Percentiles rank a stretch among this genome's conserved stretches.
Conservation (phyloP, 768 basidiomycete species). For the Kwoniella botswanensis region DNA sequence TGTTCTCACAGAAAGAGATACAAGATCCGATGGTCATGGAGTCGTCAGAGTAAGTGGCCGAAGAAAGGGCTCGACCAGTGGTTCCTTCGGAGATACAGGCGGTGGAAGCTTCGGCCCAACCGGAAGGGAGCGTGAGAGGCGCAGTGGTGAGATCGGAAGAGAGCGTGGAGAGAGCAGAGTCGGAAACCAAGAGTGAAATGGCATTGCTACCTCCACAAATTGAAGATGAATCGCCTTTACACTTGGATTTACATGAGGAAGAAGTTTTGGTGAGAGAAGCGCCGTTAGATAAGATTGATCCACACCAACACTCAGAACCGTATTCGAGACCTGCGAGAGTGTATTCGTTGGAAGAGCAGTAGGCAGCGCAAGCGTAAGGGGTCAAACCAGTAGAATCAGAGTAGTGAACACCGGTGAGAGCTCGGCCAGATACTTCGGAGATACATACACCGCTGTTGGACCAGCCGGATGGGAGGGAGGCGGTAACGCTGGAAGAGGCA, state of each 20-base stretch:
- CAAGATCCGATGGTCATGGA: conserved; percentile 27
- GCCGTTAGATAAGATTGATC: conserved; percentile 66
- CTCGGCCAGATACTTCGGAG: conserved; percentile 30
- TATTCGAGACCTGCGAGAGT: conserved; percentile 57
- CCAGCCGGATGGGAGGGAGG: conserved; percentile 26
- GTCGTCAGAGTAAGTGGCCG: conserved; percentile 5
- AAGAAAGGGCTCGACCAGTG: conserved; percentile 20
- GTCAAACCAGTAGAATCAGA: conserved; percentile 44
- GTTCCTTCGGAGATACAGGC: conserved; percentile 31
- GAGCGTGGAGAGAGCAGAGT: conserved; percentile 12
- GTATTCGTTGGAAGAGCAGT: conserved; percentile 54
- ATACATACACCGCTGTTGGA: conserved; percentile 20
- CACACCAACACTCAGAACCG: conserved; percentile 58
- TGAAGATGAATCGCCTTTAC: conserved; percentile 10
- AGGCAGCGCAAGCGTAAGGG: conserved; percentile 49
- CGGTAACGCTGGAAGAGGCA: conserved; percentile 2
- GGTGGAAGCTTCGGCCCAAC: conserved; percentile 25
- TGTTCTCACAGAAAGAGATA: conserved; percentile 24
- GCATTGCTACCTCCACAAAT: conserved; percentile 32
- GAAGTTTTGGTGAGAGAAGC: conserved; percentile 32
- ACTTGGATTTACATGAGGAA: conserved; percentile 19
- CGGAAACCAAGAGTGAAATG: conserved; percentile 19
- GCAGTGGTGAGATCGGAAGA: conserved; percentile 17
- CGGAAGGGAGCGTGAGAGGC: conserved; percentile 6
- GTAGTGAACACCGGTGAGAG: conserved; percentile 30